Evolutionary conservation across 2,329 filamentous ascomycete genomes (phyloP).

Genomic region (Hypoxylon rubiginosum): DNA sequence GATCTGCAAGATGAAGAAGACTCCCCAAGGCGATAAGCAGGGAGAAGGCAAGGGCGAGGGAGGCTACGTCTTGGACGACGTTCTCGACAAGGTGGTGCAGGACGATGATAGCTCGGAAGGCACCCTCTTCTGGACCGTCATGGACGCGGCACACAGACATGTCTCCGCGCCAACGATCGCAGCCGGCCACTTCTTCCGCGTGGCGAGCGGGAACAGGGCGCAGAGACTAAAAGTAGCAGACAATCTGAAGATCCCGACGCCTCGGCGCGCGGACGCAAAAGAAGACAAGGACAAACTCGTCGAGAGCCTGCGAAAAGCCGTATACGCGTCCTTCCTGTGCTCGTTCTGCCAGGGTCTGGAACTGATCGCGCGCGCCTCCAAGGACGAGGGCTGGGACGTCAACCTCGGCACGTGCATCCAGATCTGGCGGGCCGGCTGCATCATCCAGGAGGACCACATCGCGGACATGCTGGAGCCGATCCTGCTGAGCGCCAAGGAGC

Average conservation of each 20-base stretch:
- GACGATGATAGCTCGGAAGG: constrained; percentile 76
- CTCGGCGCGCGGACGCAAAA: constrained; percentile 45
- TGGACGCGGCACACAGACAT: constrained; percentile 72
- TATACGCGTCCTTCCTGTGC: constrained; percentile 71
- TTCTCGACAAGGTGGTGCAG: constrained; percentile 79
- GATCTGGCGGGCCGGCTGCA: constrained; percentile 79
- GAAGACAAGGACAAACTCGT: constrained; percentile 62
- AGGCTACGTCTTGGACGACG: constrained; percentile 68
- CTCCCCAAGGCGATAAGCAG: constrained; percentile 55
- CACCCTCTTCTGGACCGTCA: constrained; percentile 75
- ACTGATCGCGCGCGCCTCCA: constrained; percentile 70
- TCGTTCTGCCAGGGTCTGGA: constrained; percentile 77
- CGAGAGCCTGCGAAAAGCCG: constrained; percentile 70
- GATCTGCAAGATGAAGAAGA: constrained; percentile 55
- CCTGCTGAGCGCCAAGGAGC: constrained; percentile 55
- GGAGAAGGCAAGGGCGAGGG: constrained; percentile 57
- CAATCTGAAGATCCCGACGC: constrained; percentile 62
- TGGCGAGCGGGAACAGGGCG: constrained; percentile 72
- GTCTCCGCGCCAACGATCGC: constrained; percentile 75
- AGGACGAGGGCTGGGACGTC: constrained; percentile 70
- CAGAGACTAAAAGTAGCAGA: constrained; percentile 60
- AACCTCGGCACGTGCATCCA: constrained; percentile 65
- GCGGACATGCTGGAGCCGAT: constrained; percentile 68
- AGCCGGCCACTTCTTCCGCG: constrained; percentile 71
- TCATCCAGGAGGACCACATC: constrained; percentile 77